Evolutionary conservation across 768 basidiomycete genomes (phyloP).

Genomic region (Mycena albidolilacea): DNA sequence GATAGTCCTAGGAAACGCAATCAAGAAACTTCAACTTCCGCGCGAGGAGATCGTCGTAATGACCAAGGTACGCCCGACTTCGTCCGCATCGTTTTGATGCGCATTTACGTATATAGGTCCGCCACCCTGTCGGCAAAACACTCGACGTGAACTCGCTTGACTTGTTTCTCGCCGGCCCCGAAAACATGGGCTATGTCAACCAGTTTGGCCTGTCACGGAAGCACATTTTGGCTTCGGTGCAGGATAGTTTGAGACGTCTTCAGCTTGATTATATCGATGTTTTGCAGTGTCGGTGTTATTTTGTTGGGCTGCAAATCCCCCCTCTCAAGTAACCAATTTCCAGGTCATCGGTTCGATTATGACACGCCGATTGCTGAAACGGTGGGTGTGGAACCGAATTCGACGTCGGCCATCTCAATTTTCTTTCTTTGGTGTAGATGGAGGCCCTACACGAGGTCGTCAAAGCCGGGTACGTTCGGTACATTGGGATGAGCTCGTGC

Average conservation of each 20-base stretch:
- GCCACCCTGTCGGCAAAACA: constrained; percentile 4
- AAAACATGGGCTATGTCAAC: constrained; percentile 13
- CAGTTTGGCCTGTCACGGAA: constrained; percentile 43
- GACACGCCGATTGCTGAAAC: constrained; percentile 73
- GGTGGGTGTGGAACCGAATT: constrained; percentile 41
- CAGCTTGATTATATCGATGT: constrained; percentile 85
- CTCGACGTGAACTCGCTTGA: not conserved
- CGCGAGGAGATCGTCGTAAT: constrained; percentile 83
- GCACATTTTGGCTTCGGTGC: constrained; percentile 81
- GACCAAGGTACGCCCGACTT: constrained; percentile 63
- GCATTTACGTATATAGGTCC: not conserved
- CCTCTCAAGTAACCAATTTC: not conserved
- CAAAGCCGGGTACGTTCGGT: constrained; percentile 55
- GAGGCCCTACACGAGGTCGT: constrained; percentile 65
- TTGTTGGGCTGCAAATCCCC: not conserved
- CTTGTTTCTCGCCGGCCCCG: constrained; percentile 13
- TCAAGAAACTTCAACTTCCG: constrained; percentile 59
- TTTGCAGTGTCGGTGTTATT: constrained; percentile 68
- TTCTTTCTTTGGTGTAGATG: constrained; percentile 58
- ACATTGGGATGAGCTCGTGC: constrained; percentile 61
- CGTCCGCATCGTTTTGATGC: too few relatives aligned
- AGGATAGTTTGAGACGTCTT: constrained; percentile 72
- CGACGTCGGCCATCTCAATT: not conserved
- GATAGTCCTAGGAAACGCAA: constrained; percentile 65
- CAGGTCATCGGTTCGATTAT: constrained; percentile 69